These are phyloP conservation scores for Larix sibirica DNA, from an alignment of 83 land plant species.

Conservation along the genomic window DNA sequence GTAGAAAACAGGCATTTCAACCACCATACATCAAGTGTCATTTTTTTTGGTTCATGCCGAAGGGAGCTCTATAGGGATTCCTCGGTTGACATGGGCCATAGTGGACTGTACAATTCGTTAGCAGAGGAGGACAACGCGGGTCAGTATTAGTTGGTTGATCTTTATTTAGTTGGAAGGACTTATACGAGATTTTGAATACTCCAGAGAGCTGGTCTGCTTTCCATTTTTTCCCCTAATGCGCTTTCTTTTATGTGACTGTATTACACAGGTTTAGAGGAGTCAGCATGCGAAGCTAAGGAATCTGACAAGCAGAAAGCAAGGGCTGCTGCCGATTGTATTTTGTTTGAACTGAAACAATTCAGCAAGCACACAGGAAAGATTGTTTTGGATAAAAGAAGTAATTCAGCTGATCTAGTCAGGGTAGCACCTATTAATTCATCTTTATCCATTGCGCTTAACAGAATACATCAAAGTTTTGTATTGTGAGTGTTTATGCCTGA, in stretches of 20 bases:
- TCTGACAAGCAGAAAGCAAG: slow-evolving; percentile 60
- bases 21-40: slow-evolving; percentile 4
- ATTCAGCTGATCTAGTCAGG: slow-evolving; percentile 26
- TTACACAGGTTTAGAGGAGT: neutral
- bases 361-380: slow-evolving; percentile 65
- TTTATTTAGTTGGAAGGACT: slow-evolving; percentile 3
- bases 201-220: neutral
- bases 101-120: slow-evolving; percentile 14
- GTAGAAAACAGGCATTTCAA: neutral
- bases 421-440: slow-evolving; percentile 57
- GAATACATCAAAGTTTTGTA: slow-evolving; percentile 98
- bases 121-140: slow-evolving; percentile 45
- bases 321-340: slow-evolving; percentile 39
- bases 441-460: slow-evolving; percentile 72
- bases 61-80: slow-evolving; percentile 41
- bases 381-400: slow-evolving; percentile 49
- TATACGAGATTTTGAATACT: slow-evolving; percentile 6
- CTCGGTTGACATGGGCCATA: slow-evolving; percentile 21
- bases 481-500: slow-evolving; percentile 67
- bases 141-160: slow-evolving; percentile 25
- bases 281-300: slow-evolving; percentile 50
- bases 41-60: slow-evolving; percentile 47
- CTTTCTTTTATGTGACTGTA: slow-evolving; percentile 4
- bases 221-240: slow-evolving; percentile 4
- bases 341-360: slow-evolving; percentile 57